Evolutionary conservation across 139 green algal species (phyloP).

Genomic region (Chlamydomonas asymmetrica): DNA sequence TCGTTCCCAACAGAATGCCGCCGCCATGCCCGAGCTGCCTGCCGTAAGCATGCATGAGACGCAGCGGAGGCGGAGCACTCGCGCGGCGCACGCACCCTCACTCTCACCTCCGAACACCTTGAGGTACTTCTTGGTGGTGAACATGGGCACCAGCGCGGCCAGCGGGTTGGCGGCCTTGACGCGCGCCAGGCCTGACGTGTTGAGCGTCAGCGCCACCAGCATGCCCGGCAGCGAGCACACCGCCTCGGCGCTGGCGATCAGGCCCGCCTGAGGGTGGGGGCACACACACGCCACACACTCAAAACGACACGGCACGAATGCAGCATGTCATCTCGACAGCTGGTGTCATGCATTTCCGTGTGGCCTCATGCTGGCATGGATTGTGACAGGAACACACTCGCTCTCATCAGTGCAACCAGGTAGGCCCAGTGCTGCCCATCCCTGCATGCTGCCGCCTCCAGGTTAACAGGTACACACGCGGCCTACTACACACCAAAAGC

Average conservation of each 20-base stretch:
- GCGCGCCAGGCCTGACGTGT: constrained; percentile 64
- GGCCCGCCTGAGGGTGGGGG: constrained; percentile 32
- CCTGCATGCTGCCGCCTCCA: too few species aligned
- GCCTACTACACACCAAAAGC: too few species aligned
- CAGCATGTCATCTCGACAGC: not conserved
- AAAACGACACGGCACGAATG: not conserved
- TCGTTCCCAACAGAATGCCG: too few species aligned
- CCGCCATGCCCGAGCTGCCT: too few species aligned
- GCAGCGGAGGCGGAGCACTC: too few species aligned
- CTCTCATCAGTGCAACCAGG: too few species aligned
- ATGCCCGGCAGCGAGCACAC: constrained; percentile 77
- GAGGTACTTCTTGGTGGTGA: constrained; percentile 58
- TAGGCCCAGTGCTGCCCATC: too few species aligned
- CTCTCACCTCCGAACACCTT: not conserved
- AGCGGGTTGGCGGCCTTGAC: constrained; percentile 70
- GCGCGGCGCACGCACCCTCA: constrained; percentile 37
- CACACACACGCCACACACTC: not conserved
- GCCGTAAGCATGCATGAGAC: too few species aligned
- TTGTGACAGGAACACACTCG: too few species aligned
- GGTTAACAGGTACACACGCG: too few species aligned
- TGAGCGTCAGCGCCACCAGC: constrained; percentile 90
- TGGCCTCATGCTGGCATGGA: too few species aligned
- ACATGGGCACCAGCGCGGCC: constrained; percentile 69
- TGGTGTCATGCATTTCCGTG: too few species aligned
- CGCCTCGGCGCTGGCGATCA: constrained; percentile 76